Evolutionary conservation across 2,329 filamentous ascomycete species (phyloP).

Genomic region (Sarocladiaceae sp.): DNA sequence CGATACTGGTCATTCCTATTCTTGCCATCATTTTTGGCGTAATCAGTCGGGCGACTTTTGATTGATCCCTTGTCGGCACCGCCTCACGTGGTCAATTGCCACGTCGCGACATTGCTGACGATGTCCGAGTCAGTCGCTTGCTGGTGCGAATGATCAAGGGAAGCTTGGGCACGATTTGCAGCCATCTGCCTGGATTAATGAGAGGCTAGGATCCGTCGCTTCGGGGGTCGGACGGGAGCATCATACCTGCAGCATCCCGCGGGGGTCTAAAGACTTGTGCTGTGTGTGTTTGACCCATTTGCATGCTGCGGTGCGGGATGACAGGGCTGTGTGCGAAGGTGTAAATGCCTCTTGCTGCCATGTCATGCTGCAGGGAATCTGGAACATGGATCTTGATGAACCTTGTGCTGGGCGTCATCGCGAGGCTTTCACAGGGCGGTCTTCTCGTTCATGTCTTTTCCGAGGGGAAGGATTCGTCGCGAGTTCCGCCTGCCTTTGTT

Average conservation of each 20-base stretch:
- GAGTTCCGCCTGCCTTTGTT: no score
- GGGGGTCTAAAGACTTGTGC: not conserved
- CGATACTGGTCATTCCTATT: not conserved
- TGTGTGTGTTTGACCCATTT: no score
- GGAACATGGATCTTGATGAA: not conserved
- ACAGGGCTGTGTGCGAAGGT: not conserved
- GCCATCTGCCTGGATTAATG: no score
- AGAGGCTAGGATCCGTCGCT: no score
- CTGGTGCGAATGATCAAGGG: no score
- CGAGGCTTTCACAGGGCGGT: not conserved
- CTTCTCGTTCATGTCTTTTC: no score
- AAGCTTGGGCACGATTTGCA: no score
- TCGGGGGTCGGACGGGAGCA: not conserved
- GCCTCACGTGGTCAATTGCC: conserved; percentile 8
- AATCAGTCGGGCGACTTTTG: not conserved
- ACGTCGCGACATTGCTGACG: not conserved
- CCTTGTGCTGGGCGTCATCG: not conserved
- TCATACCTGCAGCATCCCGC: not conserved
- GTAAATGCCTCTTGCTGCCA: not conserved
- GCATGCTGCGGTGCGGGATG: no score
- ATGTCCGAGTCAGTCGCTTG: not conserved
- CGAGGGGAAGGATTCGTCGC: no score
- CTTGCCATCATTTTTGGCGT: not conserved
- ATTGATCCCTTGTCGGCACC: not conserved
- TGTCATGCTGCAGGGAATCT: not conserved